phyloP scores from a whole-genome alignment of 192 early-diverging fungal genomes.

The Spizellomyces punctatus region DNA sequence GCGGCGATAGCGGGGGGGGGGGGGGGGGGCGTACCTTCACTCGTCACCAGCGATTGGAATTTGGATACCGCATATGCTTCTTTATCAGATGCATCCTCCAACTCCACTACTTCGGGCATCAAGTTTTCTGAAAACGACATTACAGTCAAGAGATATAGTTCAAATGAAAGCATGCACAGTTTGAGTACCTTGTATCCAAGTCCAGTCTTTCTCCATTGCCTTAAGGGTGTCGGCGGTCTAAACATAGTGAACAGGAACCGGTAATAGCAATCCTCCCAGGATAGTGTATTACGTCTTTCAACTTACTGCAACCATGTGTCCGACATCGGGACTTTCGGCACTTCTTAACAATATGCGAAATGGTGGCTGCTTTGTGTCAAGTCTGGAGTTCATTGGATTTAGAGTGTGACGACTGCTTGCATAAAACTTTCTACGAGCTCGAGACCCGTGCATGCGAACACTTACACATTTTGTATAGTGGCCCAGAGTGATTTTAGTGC shows the following conservation, averaged over 20 bases:
- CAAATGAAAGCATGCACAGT: neutral
- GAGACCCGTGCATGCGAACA: neutral
- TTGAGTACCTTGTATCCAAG: slow-evolving; percentile 74
- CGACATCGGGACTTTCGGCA: slow-evolving; percentile 51
- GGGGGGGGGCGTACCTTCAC: slow-evolving; percentile 56
- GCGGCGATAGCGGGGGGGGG: slow-evolving; percentile 7
- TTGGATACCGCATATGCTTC: slow-evolving; percentile 89
- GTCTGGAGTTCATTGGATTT: slow-evolving; percentile 38
- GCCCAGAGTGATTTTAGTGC: slow-evolving; percentile 65
- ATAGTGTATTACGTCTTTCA: neutral
- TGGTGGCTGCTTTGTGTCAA: slow-evolving; percentile 91
- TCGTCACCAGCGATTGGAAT: slow-evolving; percentile 83
- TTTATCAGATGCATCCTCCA: slow-evolving; percentile 79
- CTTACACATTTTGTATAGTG: slow-evolving; percentile 92
- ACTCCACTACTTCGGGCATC: slow-evolving; percentile 62
- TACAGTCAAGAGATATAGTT: neutral
- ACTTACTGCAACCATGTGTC: slow-evolving; percentile 81
- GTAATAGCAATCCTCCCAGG: neutral
- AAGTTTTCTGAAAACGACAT: slow-evolving; percentile 68
- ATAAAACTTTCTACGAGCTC: neutral
- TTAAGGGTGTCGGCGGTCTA: slow-evolving; percentile 73
- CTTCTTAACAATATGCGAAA: slow-evolving; percentile 84
- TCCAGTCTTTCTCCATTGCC: slow-evolving; percentile 87
- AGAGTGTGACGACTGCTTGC: neutral
- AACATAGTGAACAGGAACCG: slow-evolving; percentile 1